Evolutionary conservation across 495 filamentous ascomycete species (phyloP).

Genomic region (Achaetomiella virescens): DNA sequence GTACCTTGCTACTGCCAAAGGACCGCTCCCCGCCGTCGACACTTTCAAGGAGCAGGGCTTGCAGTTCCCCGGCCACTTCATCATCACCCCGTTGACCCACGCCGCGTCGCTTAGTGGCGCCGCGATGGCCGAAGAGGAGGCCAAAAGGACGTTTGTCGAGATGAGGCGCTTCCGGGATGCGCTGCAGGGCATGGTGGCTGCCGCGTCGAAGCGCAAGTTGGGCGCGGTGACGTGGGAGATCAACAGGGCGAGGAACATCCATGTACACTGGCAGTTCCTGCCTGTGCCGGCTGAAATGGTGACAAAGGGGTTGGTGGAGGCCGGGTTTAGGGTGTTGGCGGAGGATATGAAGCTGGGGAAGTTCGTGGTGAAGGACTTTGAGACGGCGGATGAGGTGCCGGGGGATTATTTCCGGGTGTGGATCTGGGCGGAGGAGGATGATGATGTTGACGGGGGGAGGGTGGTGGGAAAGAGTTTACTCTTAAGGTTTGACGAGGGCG

Average conservation of each 20-base stretch:
- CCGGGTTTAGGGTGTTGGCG: slow-evolving; percentile 76
- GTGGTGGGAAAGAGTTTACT: slow-evolving; percentile 43
- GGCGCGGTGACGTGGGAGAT: slow-evolving; percentile 91
- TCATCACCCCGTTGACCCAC: slow-evolving; percentile 85
- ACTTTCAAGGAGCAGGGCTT: slow-evolving; percentile 57
- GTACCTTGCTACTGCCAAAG: slow-evolving; percentile 89
- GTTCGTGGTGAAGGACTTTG: slow-evolving; percentile 37
- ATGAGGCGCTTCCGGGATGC: slow-evolving; percentile 71
- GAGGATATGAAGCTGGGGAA: slow-evolving; percentile 67
- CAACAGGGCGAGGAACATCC: slow-evolving; percentile 67
- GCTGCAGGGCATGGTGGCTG: slow-evolving; percentile 62
- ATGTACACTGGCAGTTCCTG: slow-evolving; percentile 92
- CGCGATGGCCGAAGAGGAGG: slow-evolving; percentile 50
- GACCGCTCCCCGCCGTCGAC: slow-evolving; percentile 63
- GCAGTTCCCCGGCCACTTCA: slow-evolving; percentile 75
- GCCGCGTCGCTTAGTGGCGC: slow-evolving; percentile 42
- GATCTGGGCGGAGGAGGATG: slow-evolving; percentile 57
- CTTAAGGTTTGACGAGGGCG: slow-evolving; percentile 39
- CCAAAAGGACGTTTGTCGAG: slow-evolving; percentile 57
- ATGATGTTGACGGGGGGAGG: slow-evolving; percentile 28
- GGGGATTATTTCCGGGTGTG: slow-evolving; percentile 82
- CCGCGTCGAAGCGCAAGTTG: slow-evolving; percentile 49
- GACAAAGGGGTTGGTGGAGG: slow-evolving; percentile 63
- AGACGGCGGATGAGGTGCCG: slow-evolving; percentile 36
- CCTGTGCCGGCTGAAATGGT: slow-evolving; percentile 64